Evolutionary conservation across 2,329 filamentous ascomycete species (phyloP).

Genomic region (Aulographum hederae): DNA sequence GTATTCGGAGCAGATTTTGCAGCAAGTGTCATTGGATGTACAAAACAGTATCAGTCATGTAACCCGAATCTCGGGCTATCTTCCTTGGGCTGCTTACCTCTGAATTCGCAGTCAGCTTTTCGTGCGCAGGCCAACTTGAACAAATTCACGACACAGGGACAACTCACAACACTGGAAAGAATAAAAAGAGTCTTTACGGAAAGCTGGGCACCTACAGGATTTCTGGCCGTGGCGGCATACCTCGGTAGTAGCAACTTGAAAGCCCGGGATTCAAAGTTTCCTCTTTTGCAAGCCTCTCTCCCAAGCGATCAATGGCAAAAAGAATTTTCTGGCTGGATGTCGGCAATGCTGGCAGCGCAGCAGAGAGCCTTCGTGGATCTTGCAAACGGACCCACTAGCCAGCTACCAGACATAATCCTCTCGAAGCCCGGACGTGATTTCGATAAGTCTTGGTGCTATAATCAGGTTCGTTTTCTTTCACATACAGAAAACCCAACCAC

Average conservation of each 20-base stretch:
- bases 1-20: conserved; percentile 1
- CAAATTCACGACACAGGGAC: conserved; percentile 1
- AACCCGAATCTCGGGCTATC: conserved; percentile 7
- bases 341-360: conserved; percentile 5
- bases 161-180: no score
- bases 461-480: no score
- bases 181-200: no score
- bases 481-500: no score
- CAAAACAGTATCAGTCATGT: conserved; percentile 5
- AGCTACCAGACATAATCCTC: no score
- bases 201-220: no score
- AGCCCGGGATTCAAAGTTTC: conserved; percentile 1
- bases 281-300: conserved; percentile 5
- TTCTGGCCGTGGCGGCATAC: not conserved
- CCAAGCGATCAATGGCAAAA: conserved; percentile 9
- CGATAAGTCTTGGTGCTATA: no score
- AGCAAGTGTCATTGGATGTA: conserved; percentile 3
- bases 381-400: conserved; percentile 1
- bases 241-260: conserved; percentile 5
- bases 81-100: no score
- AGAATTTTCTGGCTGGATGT: conserved; percentile 6
- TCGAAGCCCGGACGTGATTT: no score
- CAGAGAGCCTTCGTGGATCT: conserved; percentile 3
- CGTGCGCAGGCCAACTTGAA: conserved; percentile 1
- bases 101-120: not conserved